Evolutionary conservation across 2,329 filamentous ascomycete genomes (phyloP).

Genomic region (Hypoxylon sp.): DNA sequence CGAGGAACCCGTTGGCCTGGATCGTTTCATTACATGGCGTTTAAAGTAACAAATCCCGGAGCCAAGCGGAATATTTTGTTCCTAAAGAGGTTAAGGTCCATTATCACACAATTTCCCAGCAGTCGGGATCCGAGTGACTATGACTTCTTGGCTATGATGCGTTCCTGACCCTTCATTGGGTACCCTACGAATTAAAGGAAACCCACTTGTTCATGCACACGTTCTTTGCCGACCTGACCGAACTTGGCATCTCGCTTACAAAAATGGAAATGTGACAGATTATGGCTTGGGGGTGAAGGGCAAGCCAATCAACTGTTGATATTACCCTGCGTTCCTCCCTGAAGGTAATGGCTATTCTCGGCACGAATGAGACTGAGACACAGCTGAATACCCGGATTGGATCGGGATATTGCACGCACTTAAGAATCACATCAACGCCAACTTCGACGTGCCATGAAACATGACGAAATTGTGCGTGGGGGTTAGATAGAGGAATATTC

Average conservation of each 20-base stretch:
- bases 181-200: slow-evolving; percentile 33
- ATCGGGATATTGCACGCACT: slow-evolving; percentile 40
- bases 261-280: slow-evolving; percentile 46
- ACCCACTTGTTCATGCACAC: slow-evolving; percentile 44
- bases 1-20: slow-evolving; percentile 21
- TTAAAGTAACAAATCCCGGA: slow-evolving; percentile 30
- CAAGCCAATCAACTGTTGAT: slow-evolving; percentile 32
- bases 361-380: slow-evolving; percentile 29
- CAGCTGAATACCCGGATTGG: slow-evolving; percentile 43
- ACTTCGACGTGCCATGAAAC: slow-evolving; percentile 32
- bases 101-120: slow-evolving; percentile 44
- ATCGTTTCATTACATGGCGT: slow-evolving; percentile 31
- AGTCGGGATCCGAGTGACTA: slow-evolving; percentile 39
- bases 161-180: slow-evolving; percentile 37
- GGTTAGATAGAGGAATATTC: slow-evolving; percentile 30
- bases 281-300: slow-evolving; percentile 19
- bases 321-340: slow-evolving; percentile 18
- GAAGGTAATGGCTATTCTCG: slow-evolving; percentile 36
- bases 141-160: slow-evolving; percentile 37
- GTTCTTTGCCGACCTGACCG: slow-evolving; percentile 39
- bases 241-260: slow-evolving; percentile 44
- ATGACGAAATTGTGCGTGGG: slow-evolving; percentile 43
- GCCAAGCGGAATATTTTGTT: slow-evolving; percentile 15
- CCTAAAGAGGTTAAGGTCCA: slow-evolving; percentile 36
- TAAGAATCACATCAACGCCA: slow-evolving; percentile 35